A percentile compares a stretch with the other conserved stretches of the same genome.
Conservation (phyloP, 805 yeast genomes). For the Jamesozyma rosinii region DNA sequence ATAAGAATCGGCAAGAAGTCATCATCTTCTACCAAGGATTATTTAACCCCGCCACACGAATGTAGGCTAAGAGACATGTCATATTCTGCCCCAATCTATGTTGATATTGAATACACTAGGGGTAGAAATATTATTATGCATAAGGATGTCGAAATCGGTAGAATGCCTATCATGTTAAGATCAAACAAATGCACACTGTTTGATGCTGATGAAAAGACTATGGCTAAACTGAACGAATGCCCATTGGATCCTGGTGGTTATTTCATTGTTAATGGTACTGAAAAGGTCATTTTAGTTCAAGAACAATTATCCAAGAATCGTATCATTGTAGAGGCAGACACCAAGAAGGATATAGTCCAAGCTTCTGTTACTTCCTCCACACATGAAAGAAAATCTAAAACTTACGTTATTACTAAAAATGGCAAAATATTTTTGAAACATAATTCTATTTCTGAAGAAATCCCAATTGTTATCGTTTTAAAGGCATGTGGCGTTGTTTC, state of each 20-base stretch:
- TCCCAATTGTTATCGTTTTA: slow-evolving; percentile 84
- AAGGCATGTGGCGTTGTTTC: slow-evolving; percentile 93
- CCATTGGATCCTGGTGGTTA: slow-evolving; percentile 99
- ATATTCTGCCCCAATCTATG: slow-evolving; percentile 89
- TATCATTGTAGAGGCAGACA: slow-evolving; percentile 96
- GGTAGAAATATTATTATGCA: slow-evolving; percentile 88
- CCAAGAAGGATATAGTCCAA: slow-evolving; percentile 85
- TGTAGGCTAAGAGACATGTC: slow-evolving; percentile 91
- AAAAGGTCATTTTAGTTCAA: slow-evolving; percentile 91
- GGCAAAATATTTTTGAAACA: slow-evolving; percentile 85
- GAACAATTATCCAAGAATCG: slow-evolving; percentile 95
- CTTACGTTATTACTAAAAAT: slow-evolving; percentile 88
- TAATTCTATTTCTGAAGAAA: slow-evolving; percentile 89
- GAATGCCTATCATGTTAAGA: slow-evolving; percentile 98
- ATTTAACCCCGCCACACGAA: slow-evolving; percentile 80
- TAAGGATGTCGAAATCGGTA: slow-evolving; percentile 85
- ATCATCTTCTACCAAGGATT: slow-evolving; percentile 46
- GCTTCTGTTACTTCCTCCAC: slow-evolving; percentile 97
- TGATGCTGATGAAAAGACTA: slow-evolving; percentile 66
- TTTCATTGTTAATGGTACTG: slow-evolving; percentile 95
- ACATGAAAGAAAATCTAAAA: slow-evolving; percentile 95
- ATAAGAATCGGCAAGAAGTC: slow-evolving; percentile 81
- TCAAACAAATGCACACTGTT: slow-evolving; percentile 83
- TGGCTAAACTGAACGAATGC: slow-evolving; percentile 88
- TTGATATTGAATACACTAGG: slow-evolving; percentile 93